Conservation (phyloP, 2,329 filamentous ascomycete genomes). For the Stagonosporopsis vannaccii region DNA sequence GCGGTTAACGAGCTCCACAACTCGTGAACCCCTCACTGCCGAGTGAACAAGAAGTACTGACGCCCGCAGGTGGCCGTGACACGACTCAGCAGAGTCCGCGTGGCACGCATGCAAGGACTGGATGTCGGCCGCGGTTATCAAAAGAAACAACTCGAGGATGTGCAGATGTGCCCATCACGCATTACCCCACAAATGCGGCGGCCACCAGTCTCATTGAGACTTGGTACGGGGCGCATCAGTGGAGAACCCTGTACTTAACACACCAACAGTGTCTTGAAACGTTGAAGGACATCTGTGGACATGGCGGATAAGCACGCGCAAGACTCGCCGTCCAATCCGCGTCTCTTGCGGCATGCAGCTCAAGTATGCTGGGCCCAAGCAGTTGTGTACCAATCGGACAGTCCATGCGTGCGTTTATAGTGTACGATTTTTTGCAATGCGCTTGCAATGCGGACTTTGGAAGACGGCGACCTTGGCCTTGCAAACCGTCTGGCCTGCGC, state of each 20-base stretch:
- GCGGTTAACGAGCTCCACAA: conserved; percentile 18
- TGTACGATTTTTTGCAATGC: not conserved
- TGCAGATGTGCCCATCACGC: conserved; percentile 20
- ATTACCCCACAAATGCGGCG: conserved; percentile 32
- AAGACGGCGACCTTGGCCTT: conserved; percentile 1
- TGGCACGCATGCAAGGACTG: conserved; percentile 15
- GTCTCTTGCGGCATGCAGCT: conserved; percentile 1
- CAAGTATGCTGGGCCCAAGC: not conserved
- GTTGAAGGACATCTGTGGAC: conserved; percentile 15
- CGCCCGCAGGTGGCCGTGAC: not conserved
- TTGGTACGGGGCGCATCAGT: conserved; percentile 27
- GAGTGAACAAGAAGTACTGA: not conserved
- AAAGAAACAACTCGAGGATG: conserved; percentile 22
- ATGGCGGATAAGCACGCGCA: not conserved
- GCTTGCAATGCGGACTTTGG: not conserved
- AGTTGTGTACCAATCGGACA: not conserved
- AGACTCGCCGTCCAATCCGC: conserved; percentile 4
- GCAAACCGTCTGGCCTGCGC: not conserved
- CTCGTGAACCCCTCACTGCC: conserved; percentile 11
- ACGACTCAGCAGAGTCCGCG: conserved; percentile 15
- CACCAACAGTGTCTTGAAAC: conserved; percentile 18
- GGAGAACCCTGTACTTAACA: conserved; percentile 12
- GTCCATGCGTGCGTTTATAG: not conserved
- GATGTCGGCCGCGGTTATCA: conserved; percentile 28
- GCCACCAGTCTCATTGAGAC: conserved; percentile 33